phyloP scores from a whole-genome alignment of 768 basidiomycete genomes.

The Lactarius sp. region DNA sequence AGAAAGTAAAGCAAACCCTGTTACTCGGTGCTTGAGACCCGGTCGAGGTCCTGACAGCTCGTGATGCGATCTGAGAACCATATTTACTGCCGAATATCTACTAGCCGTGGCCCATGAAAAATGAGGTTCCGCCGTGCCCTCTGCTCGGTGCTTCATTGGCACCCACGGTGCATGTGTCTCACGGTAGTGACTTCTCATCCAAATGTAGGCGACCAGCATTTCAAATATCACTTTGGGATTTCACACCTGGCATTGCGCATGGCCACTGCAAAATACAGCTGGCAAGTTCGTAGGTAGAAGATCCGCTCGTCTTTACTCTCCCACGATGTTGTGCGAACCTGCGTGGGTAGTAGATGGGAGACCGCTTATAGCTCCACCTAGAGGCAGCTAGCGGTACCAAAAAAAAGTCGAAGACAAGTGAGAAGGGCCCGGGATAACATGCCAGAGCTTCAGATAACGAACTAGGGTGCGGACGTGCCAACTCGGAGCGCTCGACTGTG shows the following conservation, averaged over 20 bases:
- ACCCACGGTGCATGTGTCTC: conserved; percentile 1
- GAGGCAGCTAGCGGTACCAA: neutral
- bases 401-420: neutral
- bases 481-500: neutral
- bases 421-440: too few species aligned
- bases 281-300: neutral
- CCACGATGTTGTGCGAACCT: neutral
- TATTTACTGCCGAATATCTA: neutral
- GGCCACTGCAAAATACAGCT: neutral
- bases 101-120: neutral
- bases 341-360: too few species aligned
- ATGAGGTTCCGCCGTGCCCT: neutral
- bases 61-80: neutral
- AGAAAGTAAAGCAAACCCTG: neutral
- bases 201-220: neutral
- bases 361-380: too few species aligned
- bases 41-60: neutral
- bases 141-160: neutral
- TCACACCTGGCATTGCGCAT: neutral
- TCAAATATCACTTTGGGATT: conserved; percentile 12
- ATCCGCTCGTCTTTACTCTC: neutral
- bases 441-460: neutral
- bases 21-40: conserved; percentile 10
- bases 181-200: neutral
- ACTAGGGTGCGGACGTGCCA: neutral